Evolutionary conservation across 2,329 filamentous ascomycete genomes (phyloP), one percentile per base, ranked within the genome.

Genomic region (Colletotrichum navitas): DNA sequence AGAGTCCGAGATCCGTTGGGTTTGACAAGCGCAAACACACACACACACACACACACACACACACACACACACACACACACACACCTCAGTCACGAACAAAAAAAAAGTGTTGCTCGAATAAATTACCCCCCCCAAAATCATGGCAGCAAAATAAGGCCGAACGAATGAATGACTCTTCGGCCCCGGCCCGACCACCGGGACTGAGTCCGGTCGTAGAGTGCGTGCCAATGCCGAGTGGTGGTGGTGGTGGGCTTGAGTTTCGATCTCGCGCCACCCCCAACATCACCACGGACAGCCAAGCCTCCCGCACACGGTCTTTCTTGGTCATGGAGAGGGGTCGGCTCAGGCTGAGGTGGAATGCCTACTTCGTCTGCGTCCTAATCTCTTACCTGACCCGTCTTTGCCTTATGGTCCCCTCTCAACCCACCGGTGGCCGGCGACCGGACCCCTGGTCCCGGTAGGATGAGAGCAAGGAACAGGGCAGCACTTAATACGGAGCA

Each of bases 401-500:
- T 51, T 55, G 51, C 29, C 29, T 54, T 34, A 29, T 32, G 32
- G 39, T 39, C 24, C 41, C 41, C 18, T 43, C 56, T 29, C 41
- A 43, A 26, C 56, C 54, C 56, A 67, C 56, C 47, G 55, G 55
- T 55, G 47, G 54, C 18, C n/a, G 49, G 56, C 55, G 63, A 32
- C 63, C 63, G 63, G 63, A 62, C 51, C 21, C 63, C 63, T 32
- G 47, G 68, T 62, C 63, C 63, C 56, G 63, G 68, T 36, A 47
- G 29, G 39, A 55, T 34, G 24, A 21, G 26, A 54, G 41, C 68
- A 67, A 3, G 68, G 68, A 36, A 67, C 14, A 21, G 34, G 24
- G 51, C 39, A 59, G 49, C 63, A 52, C 43, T 26, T 11, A 54
- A n/a, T 34, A 36, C 41, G 43, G 60, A 58, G 52, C 29, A 36